A percentile compares a stretch with the other conserved stretches of the same genome.
Conservation (phyloP, 169 alveolate genomes). For the Prorocentrum cordatum region DNA sequence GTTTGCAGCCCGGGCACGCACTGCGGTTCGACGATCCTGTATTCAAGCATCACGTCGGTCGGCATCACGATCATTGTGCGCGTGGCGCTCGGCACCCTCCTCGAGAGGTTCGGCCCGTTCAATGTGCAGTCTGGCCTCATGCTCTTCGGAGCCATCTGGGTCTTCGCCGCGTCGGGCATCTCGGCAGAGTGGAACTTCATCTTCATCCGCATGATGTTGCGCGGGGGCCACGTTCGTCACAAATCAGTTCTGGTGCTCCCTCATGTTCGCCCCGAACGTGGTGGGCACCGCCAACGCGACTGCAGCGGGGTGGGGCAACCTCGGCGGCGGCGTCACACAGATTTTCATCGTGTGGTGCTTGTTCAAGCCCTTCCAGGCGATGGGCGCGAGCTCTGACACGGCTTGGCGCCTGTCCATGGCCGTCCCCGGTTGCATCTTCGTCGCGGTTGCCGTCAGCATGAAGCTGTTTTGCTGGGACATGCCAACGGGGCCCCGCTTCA, state of each 20-base stretch:
- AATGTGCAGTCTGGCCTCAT: too few species aligned
- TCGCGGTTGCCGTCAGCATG: neutral
- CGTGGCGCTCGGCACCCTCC: too few species aligned
- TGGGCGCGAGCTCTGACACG: neutral
- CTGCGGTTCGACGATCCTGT: too few species aligned
- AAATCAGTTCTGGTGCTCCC: conserved; percentile 30
- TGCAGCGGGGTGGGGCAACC: conserved; percentile 48
- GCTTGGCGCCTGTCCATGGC: conserved; percentile 26
- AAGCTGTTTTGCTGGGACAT: conserved; percentile 47
- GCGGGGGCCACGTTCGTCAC: conserved; percentile 38
- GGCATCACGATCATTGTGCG: too few species aligned
- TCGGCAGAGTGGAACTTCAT: too few species aligned
- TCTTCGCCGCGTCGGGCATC: too few species aligned
- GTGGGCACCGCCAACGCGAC: conserved; percentile 47
- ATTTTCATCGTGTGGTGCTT: conserved; percentile 2
- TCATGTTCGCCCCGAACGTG: conserved; percentile 43
- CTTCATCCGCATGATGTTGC: too few species aligned
- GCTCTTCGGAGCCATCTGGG: too few species aligned
- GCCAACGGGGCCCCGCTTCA: conserved; percentile 1
- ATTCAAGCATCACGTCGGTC: too few species aligned
- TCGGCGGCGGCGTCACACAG: conserved; percentile 34
- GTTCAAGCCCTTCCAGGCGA: neutral
- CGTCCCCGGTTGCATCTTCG: neutral
- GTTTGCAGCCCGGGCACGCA: too few species aligned
- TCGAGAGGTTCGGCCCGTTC: too few species aligned